Base-by-base conservation (phyloP, 495 filamentous ascomycete species). In the Aspergillus sparsus region DNA sequence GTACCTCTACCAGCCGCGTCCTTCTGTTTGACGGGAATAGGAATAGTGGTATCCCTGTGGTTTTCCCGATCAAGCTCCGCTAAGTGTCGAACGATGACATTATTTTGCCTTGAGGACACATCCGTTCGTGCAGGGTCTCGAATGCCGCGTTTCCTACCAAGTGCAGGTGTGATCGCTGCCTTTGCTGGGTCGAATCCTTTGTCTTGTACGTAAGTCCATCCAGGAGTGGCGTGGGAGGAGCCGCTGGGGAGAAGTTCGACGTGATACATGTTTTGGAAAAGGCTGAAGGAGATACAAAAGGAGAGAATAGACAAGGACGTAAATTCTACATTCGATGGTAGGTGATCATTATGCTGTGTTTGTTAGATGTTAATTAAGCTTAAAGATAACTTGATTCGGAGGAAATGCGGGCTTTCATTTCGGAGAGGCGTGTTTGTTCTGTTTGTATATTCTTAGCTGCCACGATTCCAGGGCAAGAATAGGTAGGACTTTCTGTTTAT, bases 191-290 rank as follows among this genome's bases (percentile, higher is more conserved):
- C 82, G 61, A 81, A 78, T 60, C 81, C 82, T n/a, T 82, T 84
- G 64, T 95, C 89, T 35, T 90, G 84, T 16, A 96, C 91, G 71
- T 94, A 94, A 42, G 90, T 89, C 86, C 89, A 97, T 60, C 92
- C 92, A 0, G 92, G 92, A 2, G 89, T 89, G 51, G 79, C 76
- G 57, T 82, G 81, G 16, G 84, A 84, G 44, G 83, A 83, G 4
- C 87, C 81, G 79, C 87, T 67, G 13, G 90, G 87, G 47, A 97
- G 76, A 50, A 93, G 84, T 71, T 93, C 86, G 65, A 97, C 83
- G 50, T 75, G 79, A 55, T 86, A 85, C 82, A 87, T 87, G 10
- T 33, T 60, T 35, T 54, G 16, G 7, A 12, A 3, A 58, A 32
- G 10, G 6, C 46, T 35, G 21, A 45, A 32, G 16, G 32, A n/a